These are phyloP conservation scores for Phytophthora palmivora DNA, from an alignment of 352 stramenopile species.

Conservation along the genomic window DNA sequence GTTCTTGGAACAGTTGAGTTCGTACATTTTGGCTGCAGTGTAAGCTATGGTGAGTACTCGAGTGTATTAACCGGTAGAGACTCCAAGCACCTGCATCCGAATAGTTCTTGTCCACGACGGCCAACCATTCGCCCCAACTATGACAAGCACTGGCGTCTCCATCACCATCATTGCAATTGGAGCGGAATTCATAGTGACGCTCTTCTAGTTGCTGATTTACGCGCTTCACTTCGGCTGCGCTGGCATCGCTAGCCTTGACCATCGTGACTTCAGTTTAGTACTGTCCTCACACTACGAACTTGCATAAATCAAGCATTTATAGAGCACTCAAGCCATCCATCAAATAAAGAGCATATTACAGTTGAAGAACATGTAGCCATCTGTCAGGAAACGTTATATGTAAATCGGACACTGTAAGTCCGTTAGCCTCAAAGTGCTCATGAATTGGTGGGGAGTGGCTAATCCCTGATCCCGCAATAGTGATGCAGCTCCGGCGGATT, in stretches of 20 bases:
- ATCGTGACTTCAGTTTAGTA: slow-evolving; percentile 28
- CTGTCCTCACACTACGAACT: background rate
- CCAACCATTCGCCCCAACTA: slow-evolving; percentile 88
- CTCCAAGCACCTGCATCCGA: slow-evolving; percentile 53
- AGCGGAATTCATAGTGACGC: slow-evolving; percentile 89
- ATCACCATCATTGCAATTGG: slow-evolving; percentile 87
- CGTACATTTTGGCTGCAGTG: slow-evolving; percentile 74
- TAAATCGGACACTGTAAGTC: no score
- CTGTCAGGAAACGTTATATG: background rate
- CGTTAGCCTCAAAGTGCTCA: no score
- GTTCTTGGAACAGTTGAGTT: slow-evolving; percentile 87
- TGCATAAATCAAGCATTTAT: no score
- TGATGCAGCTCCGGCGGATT: no score
- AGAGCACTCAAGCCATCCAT: no score
- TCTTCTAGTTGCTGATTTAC: slow-evolving; percentile 89
- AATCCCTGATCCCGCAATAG: no score
- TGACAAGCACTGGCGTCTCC: slow-evolving; percentile 87
- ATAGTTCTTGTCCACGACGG: slow-evolving; percentile 90
- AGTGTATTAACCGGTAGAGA: no score
- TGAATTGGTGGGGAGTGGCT: no score
- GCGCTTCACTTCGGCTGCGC: slow-evolving; percentile 67
- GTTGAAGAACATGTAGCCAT: slow-evolving; percentile 7
- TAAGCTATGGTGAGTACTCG: background rate
- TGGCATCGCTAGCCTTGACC: slow-evolving; percentile 52
- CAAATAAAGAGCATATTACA: background rate